Evolutionary conservation across 106 monocot genomes (phyloP).

Genomic region (Acorus gramineus): DNA sequence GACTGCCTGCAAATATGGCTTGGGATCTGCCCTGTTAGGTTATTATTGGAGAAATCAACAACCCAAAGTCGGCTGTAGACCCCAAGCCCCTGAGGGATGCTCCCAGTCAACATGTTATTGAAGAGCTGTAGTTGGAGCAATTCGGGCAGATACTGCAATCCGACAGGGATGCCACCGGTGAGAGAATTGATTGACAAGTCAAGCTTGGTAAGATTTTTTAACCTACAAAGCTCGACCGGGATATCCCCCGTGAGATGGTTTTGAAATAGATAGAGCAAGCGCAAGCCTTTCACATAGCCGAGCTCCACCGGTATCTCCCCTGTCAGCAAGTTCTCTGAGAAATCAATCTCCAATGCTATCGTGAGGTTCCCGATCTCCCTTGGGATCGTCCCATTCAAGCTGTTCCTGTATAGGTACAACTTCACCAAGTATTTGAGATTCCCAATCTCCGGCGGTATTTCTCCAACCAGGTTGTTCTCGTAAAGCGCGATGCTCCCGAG

Average conservation of each 20-base stretch:
- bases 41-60: slow-evolving; percentile 80
- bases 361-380: slow-evolving; percentile 57
- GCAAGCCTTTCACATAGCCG: slow-evolving; percentile 43
- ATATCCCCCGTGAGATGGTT: slow-evolving; percentile 67
- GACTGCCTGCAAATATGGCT: slow-evolving; percentile 56
- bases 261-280: slow-evolving; percentile 72
- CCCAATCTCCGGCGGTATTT: slow-evolving; percentile 58
- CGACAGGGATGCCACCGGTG: slow-evolving; percentile 52
- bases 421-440: slow-evolving; percentile 39
- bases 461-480: slow-evolving; percentile 68
- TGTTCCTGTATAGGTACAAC: slow-evolving; percentile 79
- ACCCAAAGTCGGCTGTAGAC: slow-evolving; percentile 78
- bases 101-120: slow-evolving; percentile 61
- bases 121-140: slow-evolving; percentile 77
- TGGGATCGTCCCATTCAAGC: slow-evolving; percentile 89
- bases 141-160: slow-evolving; percentile 57
- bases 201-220: slow-evolving; percentile 72
- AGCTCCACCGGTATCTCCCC: slow-evolving; percentile 68
- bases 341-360: slow-evolving; percentile 59
- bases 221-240: slow-evolving; percentile 42
- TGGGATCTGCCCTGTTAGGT: slow-evolving; percentile 68
- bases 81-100: slow-evolving; percentile 67
- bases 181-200: slow-evolving; percentile 88
- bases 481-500: slow-evolving; percentile 73
- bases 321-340: slow-evolving; percentile 73